phyloP scores from a whole-genome alignment of 192 early-diverging fungal genomes.

The Umbelopsis sp. region DNA sequence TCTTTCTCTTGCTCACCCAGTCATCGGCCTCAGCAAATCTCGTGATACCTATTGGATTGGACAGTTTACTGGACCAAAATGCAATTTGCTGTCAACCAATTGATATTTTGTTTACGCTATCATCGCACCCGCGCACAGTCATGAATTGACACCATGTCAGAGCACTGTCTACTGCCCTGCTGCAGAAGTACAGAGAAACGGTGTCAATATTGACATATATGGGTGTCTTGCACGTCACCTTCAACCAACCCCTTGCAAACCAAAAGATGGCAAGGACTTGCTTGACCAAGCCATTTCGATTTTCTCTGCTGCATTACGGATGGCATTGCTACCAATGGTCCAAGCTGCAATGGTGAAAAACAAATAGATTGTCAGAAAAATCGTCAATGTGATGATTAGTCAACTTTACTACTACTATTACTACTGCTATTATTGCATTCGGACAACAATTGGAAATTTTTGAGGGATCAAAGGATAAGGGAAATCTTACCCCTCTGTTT shows the following conservation, averaged over 20 bases:
- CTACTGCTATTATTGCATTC: too few species aligned
- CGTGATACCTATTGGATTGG: neutral
- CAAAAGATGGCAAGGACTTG: too few species aligned
- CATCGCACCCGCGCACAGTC: too few species aligned
- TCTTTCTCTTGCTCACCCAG: neutral
- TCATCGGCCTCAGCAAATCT: neutral
- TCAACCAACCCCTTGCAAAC: neutral
- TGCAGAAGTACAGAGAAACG: neutral
- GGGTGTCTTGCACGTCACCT: neutral
- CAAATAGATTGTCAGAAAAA: too few species aligned
- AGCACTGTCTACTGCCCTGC: too few species aligned
- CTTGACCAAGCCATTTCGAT: neutral
- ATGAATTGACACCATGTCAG: too few species aligned
- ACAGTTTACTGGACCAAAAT: too few species aligned
- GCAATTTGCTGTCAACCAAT: too few species aligned
- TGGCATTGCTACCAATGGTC: slow-evolving; percentile 1
- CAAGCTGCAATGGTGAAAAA: neutral
- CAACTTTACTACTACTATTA: too few species aligned
- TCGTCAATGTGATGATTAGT: too few species aligned
- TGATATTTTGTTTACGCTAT: too few species aligned
- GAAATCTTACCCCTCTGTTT: too few species aligned
- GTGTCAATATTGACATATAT: slow-evolving; percentile 14
- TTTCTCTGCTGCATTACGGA: neutral
- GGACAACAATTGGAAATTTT: neutral
- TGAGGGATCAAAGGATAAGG: neutral